phyloP scores from a whole-genome alignment of 2,329 filamentous ascomycete species.

The Penicillium griseofulvum region DNA sequence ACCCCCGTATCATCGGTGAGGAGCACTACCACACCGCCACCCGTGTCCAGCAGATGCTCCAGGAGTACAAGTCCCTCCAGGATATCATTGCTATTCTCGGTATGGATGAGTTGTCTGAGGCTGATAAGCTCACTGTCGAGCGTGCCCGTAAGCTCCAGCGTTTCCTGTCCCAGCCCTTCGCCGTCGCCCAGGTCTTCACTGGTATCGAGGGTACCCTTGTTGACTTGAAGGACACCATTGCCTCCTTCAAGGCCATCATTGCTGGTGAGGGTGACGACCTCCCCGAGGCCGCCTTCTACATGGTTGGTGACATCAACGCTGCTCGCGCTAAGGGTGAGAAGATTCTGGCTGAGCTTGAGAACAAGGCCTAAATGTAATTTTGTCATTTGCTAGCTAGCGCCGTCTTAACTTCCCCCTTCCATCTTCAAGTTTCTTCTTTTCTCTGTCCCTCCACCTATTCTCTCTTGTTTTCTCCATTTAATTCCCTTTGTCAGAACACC shows the following conservation, averaged over 20 bases:
- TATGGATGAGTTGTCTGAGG: slow-evolving; percentile 99
- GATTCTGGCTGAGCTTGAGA: slow-evolving; percentile 94
- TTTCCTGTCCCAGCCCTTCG: slow-evolving; percentile 99
- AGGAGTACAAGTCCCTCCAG: slow-evolving; percentile 99
- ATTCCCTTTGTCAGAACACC: slow-evolving; percentile 28
- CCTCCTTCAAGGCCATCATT: slow-evolving; percentile 96
- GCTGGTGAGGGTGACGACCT: slow-evolving; percentile 92
- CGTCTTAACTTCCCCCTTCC: slow-evolving; percentile 24
- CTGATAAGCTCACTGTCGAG: slow-evolving; percentile 99
- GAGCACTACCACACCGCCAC: slow-evolving; percentile 96
- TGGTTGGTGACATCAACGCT: slow-evolving; percentile 94
- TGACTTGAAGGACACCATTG: slow-evolving; percentile 97
- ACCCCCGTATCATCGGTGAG: slow-evolving; percentile 96
- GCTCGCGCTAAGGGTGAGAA: slow-evolving; percentile 98
- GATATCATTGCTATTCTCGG: slow-evolving; percentile 99
- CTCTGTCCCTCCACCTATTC: slow-evolving; percentile 5
- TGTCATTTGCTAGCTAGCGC: slow-evolving; percentile 39
- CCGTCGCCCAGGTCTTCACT: slow-evolving; percentile 68
- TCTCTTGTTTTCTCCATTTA: slow-evolving; percentile 13
- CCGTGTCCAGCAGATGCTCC: slow-evolving; percentile 97
- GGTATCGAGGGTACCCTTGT: slow-evolving; percentile 96
- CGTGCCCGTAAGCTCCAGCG: slow-evolving; percentile 99
- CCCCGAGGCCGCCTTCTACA: slow-evolving; percentile 93
- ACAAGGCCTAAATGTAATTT: slow-evolving; percentile 49
- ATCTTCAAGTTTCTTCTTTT: slow-evolving; percentile 12